phyloP scores from a whole-genome alignment of 2,329 filamentous ascomycete genomes.

The Alternaria brassicicola region DNA sequence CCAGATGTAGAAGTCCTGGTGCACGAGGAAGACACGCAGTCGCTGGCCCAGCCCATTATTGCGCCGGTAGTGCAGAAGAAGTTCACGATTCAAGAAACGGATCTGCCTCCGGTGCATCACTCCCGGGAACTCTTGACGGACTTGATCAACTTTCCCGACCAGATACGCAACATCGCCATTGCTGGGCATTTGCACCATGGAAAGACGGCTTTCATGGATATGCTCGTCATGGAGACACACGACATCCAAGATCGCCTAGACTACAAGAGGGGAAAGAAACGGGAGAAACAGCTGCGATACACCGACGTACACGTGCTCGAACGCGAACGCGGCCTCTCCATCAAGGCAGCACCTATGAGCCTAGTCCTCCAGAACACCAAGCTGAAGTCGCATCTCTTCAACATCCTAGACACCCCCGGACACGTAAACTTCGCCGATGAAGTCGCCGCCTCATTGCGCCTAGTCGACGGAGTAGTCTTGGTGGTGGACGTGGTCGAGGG shows the following conservation, averaged over 20 bases:
- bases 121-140: slow-evolving; percentile 93
- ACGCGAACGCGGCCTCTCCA: slow-evolving; percentile 84
- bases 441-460: slow-evolving; percentile 82
- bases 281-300: slow-evolving; percentile 90
- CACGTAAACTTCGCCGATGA: slow-evolving; percentile 99
- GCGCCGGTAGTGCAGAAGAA: slow-evolving; percentile 93
- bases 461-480: slow-evolving; percentile 90
- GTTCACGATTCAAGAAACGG: slow-evolving; percentile 90
- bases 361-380: slow-evolving; percentile 85
- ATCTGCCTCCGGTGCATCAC: slow-evolving; percentile 87
- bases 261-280: slow-evolving; percentile 77
- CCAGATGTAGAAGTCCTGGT: slow-evolving; percentile 93
- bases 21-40: slow-evolving; percentile 95
- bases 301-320: slow-evolving; percentile 92
- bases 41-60: slow-evolving; percentile 89
- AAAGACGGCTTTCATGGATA: slow-evolving; percentile 98
- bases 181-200: slow-evolving; percentile 95
- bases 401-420: slow-evolving; percentile 93
- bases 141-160: slow-evolving; percentile 93
- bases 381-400: slow-evolving; percentile 93
- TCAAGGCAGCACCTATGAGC: slow-evolving; percentile 94
- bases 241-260: slow-evolving; percentile 80
- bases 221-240: slow-evolving; percentile 95
- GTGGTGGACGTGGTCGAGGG: slow-evolving; percentile 97
- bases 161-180: slow-evolving; percentile 90